Conservation (phyloP, 345 rosid species). For the Eucalyptus regnans region DNA sequence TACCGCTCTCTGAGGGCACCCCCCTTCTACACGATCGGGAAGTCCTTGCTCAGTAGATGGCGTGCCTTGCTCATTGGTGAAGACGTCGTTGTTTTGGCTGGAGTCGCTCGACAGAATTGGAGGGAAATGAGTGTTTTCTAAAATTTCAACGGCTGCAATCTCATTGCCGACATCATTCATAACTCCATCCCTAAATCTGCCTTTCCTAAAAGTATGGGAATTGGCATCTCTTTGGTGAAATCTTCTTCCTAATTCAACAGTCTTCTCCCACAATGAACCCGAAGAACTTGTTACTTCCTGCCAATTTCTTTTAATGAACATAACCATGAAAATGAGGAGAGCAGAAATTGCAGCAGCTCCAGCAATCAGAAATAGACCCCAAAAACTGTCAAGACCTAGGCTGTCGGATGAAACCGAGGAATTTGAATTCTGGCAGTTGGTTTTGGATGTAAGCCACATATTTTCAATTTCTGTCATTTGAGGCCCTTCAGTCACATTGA, state of each 20-base stretch:
- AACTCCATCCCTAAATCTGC: not conserved
- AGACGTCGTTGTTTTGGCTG: not conserved
- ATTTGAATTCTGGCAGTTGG: not conserved
- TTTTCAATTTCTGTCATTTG: not conserved
- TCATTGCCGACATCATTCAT: not conserved
- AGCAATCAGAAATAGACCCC: not conserved
- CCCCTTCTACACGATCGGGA: not conserved
- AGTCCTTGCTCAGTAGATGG: not conserved
- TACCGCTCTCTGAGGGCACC: not conserved
- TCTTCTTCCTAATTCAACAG: not conserved
- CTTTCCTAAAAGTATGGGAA: not conserved
- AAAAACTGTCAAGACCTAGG: not conserved
- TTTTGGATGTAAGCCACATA: not conserved
- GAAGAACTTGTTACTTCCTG: not conserved
- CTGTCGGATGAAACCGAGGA: not conserved
- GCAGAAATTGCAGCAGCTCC: not conserved
- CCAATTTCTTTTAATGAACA: not conserved
- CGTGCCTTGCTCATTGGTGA: not conserved
- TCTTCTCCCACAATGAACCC: not conserved
- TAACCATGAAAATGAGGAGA: not conserved
- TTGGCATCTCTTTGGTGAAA: not conserved
- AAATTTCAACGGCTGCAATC: not conserved
- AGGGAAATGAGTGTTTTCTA: not conserved
- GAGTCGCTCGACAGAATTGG: not conserved
- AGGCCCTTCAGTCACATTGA: not conserved